Base-by-base conservation (phyloP, 2,329 filamentous ascomycete genomes). In the Verticillium longisporum region DNA sequence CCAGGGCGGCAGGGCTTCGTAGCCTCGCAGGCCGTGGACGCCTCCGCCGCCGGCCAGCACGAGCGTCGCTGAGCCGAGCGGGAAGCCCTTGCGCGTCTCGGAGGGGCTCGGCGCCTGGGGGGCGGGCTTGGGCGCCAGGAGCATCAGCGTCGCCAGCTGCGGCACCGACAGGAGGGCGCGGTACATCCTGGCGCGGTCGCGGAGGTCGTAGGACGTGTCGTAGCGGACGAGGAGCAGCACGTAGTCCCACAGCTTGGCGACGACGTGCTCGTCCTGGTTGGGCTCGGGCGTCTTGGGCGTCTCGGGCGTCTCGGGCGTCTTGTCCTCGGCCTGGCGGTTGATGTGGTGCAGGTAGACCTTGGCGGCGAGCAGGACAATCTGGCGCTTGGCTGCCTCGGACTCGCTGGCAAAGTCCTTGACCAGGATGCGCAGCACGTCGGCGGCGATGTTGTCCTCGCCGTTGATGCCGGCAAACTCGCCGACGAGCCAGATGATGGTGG, bases 401-500 rank as follows among this genome's bases (percentile, higher is more conserved):
- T 99, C 95, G 63, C 88, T 86, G 1, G 87, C 80, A 70, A 98
- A 99, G 18, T 88, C 89, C 72, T 92, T 94, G 55, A 92, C 83
- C 2, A 99, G 78, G 54, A 98, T 94, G 7, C 95, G 87, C 37
- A 98, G 78, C 6, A 98, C 92, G 69, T 99, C 95, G 0, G 94
- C 88, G 0, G 95, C 95, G 63, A 99, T 94, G 68, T 96, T 96
- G 71, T 95, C 88, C 62, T 93, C 88, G 10, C 88, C 84, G 61
- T 92, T 86, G 2, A 89, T 75, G 0, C 92, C 91, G 0, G 94
- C 87, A 68, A 96, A 98, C 74, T 99, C 95, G 55, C 95, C 95
- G 0, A 98, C 93, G 0, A 99, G 85, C 95, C 95, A 99, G 67
- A 99, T 90, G 65, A 99, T 97, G 57, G 91, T 97, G 3, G 95